phyloP scores from a whole-genome alignment of 495 filamentous ascomycete species.

The Penicillium ochrochloron region DNA sequence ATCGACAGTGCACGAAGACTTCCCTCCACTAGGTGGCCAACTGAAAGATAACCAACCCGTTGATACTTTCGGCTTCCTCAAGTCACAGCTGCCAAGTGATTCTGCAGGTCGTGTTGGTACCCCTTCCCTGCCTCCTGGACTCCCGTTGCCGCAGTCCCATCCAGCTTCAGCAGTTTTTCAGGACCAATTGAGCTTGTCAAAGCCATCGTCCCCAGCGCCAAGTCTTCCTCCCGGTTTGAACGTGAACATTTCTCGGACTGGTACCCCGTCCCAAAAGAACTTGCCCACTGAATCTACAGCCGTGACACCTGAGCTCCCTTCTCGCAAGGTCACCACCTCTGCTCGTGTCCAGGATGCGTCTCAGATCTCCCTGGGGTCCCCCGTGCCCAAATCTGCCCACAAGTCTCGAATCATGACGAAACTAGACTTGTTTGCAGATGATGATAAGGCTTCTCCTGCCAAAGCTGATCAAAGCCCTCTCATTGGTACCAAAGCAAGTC shows the following conservation, averaged over 20 bases:
- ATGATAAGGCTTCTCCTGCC: slow-evolving; percentile 25
- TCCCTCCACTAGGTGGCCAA: slow-evolving; percentile 53
- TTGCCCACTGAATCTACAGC: slow-evolving; percentile 21
- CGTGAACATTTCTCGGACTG: slow-evolving; percentile 31
- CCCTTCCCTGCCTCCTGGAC: slow-evolving; percentile 68
- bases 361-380: slow-evolving; percentile 50
- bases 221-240: slow-evolving; percentile 40
- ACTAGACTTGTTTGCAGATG: slow-evolving; percentile 27
- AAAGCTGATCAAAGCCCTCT: slow-evolving; percentile 26
- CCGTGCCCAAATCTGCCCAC: slow-evolving; percentile 42
- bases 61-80: slow-evolving; percentile 51
- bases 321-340: slow-evolving; percentile 14
- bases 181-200: slow-evolving; percentile 38
- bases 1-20: slow-evolving; percentile 53
- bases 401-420: slow-evolving; percentile 38
- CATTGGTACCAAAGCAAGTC: slow-evolving; percentile 33
- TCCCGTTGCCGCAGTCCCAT: slow-evolving; percentile 61
- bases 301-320: slow-evolving; percentile 28
- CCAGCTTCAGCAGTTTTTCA: slow-evolving; percentile 49
- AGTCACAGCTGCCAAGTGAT: slow-evolving; percentile 45
- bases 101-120: slow-evolving; percentile 52
- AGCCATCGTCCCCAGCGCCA: slow-evolving; percentile 40
- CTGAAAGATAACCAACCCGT: slow-evolving; percentile 42
- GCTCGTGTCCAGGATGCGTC: slow-evolving; percentile 41
- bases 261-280: slow-evolving; percentile 34